phyloP scores from a whole-genome alignment of 2,329 filamentous ascomycete species.

The Epichloe glyceriae region DNA sequence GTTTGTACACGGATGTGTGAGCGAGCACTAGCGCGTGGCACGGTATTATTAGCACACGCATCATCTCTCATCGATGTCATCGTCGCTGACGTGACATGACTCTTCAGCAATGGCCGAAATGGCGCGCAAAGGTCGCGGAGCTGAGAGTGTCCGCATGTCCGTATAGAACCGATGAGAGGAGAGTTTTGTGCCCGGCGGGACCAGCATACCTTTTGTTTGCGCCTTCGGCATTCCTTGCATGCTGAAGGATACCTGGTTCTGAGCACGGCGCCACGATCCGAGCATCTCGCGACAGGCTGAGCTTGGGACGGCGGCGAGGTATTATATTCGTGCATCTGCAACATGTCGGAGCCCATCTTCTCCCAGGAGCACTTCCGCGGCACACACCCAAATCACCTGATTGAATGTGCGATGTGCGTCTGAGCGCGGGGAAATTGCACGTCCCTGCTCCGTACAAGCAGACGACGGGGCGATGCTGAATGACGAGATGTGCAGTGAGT shows the following conservation, averaged over 20 bases:
- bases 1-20: conserved; percentile 40
- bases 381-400: neutral
- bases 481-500: neutral
- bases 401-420: too few relatives aligned
- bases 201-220: conserved; percentile 35
- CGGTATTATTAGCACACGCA: neutral
- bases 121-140: neutral
- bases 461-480: neutral
- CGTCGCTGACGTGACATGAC: neutral
- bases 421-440: neutral
- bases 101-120: neutral
- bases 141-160: neutral
- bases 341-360: conserved; percentile 15
- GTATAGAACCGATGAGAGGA: neutral
- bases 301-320: conserved; percentile 6
- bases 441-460: neutral
- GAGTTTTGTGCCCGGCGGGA: neutral
- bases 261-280: conserved; percentile 4
- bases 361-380: neutral
- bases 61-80: neutral
- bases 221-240: conserved; percentile 36
- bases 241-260: conserved; percentile 23
- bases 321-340: conserved; percentile 12
- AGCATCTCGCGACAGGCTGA: neutral
- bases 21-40: conserved; percentile 31